Evolutionary conservation across 2,329 filamentous ascomycete species (phyloP).

Genomic region (Stagonosporopsis chrysanthemi): DNA sequence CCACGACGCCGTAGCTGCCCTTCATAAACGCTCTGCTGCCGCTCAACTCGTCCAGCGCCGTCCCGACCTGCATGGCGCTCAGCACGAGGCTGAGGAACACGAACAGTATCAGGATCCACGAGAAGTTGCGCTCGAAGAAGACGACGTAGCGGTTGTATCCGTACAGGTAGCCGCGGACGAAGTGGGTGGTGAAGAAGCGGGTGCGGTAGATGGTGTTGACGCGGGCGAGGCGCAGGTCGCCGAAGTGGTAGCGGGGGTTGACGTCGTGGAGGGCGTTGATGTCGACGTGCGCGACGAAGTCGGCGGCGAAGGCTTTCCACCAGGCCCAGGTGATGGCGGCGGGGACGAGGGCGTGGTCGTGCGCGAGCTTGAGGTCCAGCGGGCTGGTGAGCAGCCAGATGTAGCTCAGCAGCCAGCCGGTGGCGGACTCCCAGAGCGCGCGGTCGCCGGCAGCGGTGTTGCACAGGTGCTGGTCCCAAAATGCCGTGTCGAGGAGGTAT

Average conservation of each 20-base stretch:
- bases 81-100: conserved; percentile 49
- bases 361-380: conserved; percentile 45
- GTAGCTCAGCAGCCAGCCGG: conserved; percentile 45
- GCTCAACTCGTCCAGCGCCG: conserved; percentile 34
- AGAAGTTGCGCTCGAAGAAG: conserved; percentile 50
- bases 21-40: conserved; percentile 33
- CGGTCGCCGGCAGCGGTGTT: background rate
- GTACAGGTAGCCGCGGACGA: conserved; percentile 50
- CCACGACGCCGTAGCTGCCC: conserved; percentile 44
- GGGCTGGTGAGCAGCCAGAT: conserved; percentile 47
- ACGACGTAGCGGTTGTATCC: conserved; percentile 51
- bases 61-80: conserved; percentile 50
- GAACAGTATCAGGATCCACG: conserved; percentile 48
- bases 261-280: conserved; percentile 44
- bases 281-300: conserved; percentile 38
- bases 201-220: conserved; percentile 49
- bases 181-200: conserved; percentile 42
- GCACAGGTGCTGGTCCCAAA: conserved; percentile 44
- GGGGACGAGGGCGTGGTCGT: conserved; percentile 39
- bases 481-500: conserved; percentile 39
- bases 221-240: conserved; percentile 44
- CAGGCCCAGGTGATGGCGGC: conserved; percentile 42
- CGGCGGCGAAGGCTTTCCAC: conserved; percentile 44
- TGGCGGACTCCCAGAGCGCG: conserved; percentile 34
- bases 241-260: conserved; percentile 49